Evolutionary conservation across 805 yeast species (phyloP).

Genomic region (Candida insectalens): DNA sequence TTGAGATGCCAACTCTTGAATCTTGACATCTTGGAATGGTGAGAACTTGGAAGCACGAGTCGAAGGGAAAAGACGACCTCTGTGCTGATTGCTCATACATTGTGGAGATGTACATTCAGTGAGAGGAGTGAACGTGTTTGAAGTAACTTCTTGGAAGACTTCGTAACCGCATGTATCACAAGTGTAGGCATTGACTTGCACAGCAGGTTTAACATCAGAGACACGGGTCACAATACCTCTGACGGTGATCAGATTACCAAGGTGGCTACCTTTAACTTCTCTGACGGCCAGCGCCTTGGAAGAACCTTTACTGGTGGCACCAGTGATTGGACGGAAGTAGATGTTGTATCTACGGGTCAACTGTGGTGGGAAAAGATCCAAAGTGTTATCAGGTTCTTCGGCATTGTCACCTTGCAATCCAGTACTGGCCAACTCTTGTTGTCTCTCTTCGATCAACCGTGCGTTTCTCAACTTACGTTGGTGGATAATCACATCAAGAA

Average conservation of each 20-base stretch:
- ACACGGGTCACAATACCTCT: conserved; percentile 94
- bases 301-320: conserved; percentile 24
- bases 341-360: conserved; percentile 79
- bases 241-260: conserved; percentile 84
- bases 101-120: conserved; percentile 75
- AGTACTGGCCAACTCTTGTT: conserved; percentile 46
- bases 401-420: conserved; percentile 19
- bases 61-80: conserved; percentile 84
- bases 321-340: conserved; percentile 74
- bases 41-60: conserved; percentile 94
- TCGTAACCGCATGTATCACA: conserved; percentile 98
- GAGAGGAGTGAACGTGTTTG: conserved; percentile 80
- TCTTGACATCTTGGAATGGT: conserved; percentile 89
- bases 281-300: conserved; percentile 74
- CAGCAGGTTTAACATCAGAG: conserved; percentile 91
- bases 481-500: conserved; percentile 82
- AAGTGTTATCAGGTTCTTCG: conserved; percentile 21
- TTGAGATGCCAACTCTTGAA: conserved; percentile 91
- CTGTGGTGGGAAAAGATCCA: conserved; percentile 66
- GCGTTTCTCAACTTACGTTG: conserved; percentile 82
- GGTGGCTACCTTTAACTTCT: conserved; percentile 71
- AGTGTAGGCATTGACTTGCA: conserved; percentile 87
- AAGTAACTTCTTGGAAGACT: conserved; percentile 87
- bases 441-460: conserved; percentile 56
- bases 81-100: conserved; percentile 69